These are phyloP conservation scores for Aspergillus pseudotamarii DNA, from an alignment of 2,329 filamentous ascomycete species.

Conservation along the genomic window DNA sequence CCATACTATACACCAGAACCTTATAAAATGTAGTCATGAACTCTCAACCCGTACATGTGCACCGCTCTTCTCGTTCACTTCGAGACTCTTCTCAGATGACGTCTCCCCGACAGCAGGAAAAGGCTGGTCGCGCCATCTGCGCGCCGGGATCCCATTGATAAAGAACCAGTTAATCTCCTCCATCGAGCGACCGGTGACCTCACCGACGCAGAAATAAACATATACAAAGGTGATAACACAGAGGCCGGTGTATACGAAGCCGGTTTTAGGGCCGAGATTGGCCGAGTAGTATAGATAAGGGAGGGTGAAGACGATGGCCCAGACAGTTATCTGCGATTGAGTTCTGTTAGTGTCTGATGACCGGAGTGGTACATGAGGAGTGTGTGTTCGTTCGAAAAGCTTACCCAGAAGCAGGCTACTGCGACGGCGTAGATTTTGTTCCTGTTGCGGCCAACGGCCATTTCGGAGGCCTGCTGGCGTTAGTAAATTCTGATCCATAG, in stretches of 20 bases:
- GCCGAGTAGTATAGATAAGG: constrained; percentile 1
- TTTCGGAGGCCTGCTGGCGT: neutral
- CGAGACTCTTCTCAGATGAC: neutral
- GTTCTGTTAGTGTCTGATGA: neutral
- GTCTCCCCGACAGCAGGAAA: neutral
- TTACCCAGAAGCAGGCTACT: constrained; percentile 4
- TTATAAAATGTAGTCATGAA: neutral
- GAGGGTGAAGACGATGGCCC: constrained; percentile 1
- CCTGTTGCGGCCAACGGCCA: constrained; percentile 5
- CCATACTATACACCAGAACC: too few relatives aligned
- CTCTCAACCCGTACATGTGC: neutral
- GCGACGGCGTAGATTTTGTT: constrained; percentile 1
- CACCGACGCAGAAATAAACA: constrained; percentile 18
- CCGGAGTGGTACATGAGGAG: too few relatives aligned
- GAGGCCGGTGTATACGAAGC: constrained; percentile 1
- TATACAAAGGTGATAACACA: neutral
- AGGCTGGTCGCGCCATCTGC: neutral
- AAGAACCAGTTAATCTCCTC: constrained; percentile 10
- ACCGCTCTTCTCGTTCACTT: too few relatives aligned
- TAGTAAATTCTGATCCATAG: neutral
- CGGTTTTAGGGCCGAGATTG: neutral
- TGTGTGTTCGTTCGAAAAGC: neutral
- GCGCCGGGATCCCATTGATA: neutral
- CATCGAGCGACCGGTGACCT: neutral
- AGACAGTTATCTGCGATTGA: neutral